Evolutionary conservation across 2,329 filamentous ascomycete species (phyloP), one percentile per base, ranked within the genome.

Genomic region (Pestalotiopsis fici): DNA sequence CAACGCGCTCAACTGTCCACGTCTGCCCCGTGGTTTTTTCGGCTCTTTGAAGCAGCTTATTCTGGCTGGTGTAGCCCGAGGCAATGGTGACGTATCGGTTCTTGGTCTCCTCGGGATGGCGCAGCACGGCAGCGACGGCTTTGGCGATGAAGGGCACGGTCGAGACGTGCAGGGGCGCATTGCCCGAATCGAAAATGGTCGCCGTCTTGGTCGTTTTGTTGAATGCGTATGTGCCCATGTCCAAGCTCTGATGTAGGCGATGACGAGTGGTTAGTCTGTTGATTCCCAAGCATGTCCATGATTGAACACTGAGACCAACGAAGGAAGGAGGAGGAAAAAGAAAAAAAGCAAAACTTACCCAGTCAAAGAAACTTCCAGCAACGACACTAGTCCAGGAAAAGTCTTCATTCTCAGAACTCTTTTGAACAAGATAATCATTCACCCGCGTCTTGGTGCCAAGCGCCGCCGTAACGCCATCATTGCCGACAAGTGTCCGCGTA

Each of bases 371-470:
- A 2, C 80, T 77, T 0, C 85, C 84, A 9, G 78, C 81, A 3
- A 84, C 80, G 7, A 89, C 74, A 18, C 76, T 81, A 2, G 83
- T 86, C 86, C 86, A 88, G 64, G 77, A 80, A 68, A 89, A 81
- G 0, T 73, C 72, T 1, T 76, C 70, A 7, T 73, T 70, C 66
- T 83, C 75, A 66, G 82, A 81, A n/a, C 71, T 73, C 67, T 82
- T 81, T 15, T 72, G 73, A 69, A 82, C 79, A 21, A 88, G 78
- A 68, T 87, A 85, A 13, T 84, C 79, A 18, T 84, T 9, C 12
- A 64, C 18, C 43, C 31, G 27, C 4, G 50, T 28, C 62, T 64
- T 64, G 1, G 11, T 47, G 18, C 31, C 18, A 1, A 64, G 13
- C 13, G 55, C 13, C 21, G n/a, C 15, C 13, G 9, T 23, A 23